These are phyloP conservation scores for Caryocar brasiliense DNA, from an alignment of 441 rosid genomes.

Conservation along the genomic window DNA sequence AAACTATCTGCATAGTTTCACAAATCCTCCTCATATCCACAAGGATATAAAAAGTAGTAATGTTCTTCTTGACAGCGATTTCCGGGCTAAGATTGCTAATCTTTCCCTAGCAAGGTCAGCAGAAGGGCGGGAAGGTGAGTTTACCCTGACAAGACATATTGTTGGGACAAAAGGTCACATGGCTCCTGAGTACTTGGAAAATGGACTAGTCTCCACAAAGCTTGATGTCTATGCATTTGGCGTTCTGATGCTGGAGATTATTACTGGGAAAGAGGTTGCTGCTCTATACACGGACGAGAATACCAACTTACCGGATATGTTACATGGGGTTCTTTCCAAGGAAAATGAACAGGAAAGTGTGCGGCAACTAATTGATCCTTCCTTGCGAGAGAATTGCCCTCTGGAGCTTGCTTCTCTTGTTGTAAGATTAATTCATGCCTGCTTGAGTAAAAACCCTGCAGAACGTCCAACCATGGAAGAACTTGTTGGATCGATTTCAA, in stretches of 20 bases:
- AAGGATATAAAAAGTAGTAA: slow-evolving; percentile 45
- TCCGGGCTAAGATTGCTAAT: slow-evolving; percentile 65
- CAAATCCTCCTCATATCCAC: slow-evolving; percentile 59
- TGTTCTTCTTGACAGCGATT: slow-evolving; percentile 46
- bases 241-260: slow-evolving; percentile 47
- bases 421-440: slow-evolving; percentile 35
- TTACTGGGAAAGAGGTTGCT: slow-evolving; percentile 48
- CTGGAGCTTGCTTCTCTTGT: slow-evolving; percentile 26
- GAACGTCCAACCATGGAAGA: slow-evolving; percentile 66
- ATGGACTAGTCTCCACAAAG: slow-evolving; percentile 61
- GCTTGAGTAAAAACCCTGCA: slow-evolving; percentile 46
- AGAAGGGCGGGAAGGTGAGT: slow-evolving; percentile 31
- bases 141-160: slow-evolving; percentile 60
- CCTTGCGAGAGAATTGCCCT: slow-evolving; percentile 30
- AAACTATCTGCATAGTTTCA: slow-evolving; percentile 63
- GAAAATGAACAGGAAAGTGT: slow-evolving; percentile 23
- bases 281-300: slow-evolving; percentile 27
- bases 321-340: slow-evolving; percentile 9
- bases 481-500: slow-evolving; percentile 36
- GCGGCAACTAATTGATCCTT: slow-evolving; percentile 29
- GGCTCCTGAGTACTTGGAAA: slow-evolving; percentile 79
- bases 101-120: slow-evolving; percentile 56
- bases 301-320: slow-evolving; percentile 18
- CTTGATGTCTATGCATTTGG: slow-evolving; percentile 78
- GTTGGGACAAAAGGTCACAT: slow-evolving; percentile 71